Conservation (phyloP, 2,329 filamentous ascomycete species). For the Penicillium olsonii region DNA sequence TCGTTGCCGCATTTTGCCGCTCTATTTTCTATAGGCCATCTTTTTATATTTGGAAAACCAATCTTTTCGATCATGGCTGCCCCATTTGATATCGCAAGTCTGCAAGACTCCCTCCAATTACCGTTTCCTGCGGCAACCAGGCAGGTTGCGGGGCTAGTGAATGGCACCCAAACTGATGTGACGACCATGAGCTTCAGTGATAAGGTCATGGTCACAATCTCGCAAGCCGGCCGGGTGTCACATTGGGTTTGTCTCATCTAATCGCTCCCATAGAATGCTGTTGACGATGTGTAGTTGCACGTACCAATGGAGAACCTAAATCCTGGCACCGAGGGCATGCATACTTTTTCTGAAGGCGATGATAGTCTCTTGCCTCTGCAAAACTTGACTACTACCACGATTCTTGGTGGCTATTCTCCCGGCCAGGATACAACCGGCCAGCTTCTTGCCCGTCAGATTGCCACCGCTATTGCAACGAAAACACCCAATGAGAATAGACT, state of each 20-base stretch:
- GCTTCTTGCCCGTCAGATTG: conserved; percentile 86
- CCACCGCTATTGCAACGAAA: conserved; percentile 72
- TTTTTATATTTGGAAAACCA: not conserved
- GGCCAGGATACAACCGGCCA: conserved; percentile 83
- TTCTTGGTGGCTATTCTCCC: conserved; percentile 79
- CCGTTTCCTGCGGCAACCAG: conserved; percentile 69
- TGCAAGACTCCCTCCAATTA: conserved; percentile 49
- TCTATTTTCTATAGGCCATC: not conserved
- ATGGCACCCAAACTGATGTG: conserved; percentile 70
- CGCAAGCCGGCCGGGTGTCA: conserved; percentile 78
- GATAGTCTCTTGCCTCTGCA: conserved; percentile 70
- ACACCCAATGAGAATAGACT: conserved; percentile 63
- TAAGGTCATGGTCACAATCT: conserved; percentile 87
- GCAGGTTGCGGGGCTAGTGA: conserved; percentile 62
- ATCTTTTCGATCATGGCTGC: conserved; percentile 25
- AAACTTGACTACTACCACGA: conserved; percentile 80
- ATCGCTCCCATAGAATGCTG: not conserved
- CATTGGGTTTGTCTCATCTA: conserved; percentile 74
- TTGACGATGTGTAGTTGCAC: conserved; percentile 28
- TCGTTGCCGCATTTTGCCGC: not conserved
- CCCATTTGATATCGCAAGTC: conserved; percentile 21
- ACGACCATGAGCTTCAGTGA: conserved; percentile 76
- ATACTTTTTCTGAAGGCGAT: conserved; percentile 45
- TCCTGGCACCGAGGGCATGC: conserved; percentile 38
- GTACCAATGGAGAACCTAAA: conserved; percentile 37